Base-by-base conservation (phyloP, 2,329 filamentous ascomycete species). In the Cordyceps javanica region DNA sequence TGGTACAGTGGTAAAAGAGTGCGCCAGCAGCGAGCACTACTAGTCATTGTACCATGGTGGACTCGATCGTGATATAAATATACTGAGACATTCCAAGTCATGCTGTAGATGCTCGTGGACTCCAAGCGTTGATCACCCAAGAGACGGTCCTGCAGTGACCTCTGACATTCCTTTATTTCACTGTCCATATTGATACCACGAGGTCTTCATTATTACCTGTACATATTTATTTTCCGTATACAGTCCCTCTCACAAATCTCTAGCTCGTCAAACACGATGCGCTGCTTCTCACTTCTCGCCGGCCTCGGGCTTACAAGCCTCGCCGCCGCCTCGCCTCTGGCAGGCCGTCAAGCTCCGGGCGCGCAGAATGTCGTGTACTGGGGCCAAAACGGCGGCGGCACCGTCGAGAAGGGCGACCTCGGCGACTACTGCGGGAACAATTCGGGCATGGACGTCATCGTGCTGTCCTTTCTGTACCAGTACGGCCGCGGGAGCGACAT, bases 401-500 rank as follows among this genome's bases (percentile, higher is more conserved):
- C 67, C 4, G 62, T 68, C 30, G 70, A 72, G 60, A 70, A 72
- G 60, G 71, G 72, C 41, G 68, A 73, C 60, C 66, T 74, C 51
- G 63, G 66, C 44, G 55, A 64, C 5, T 76, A 76, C 65, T 77
- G 74, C 60, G 69, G 65, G 11, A 59, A 67, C 0, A 63, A 65
- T 9, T 60, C 73, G 1, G 73, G 73, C 14, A 72, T 77, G 46
- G 72, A 77, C 60, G 69, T 77, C 39, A 63, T 78, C 34, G 73
- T 76, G 1, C 66, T 78, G 7, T 66, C 74, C 19, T 77, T 77
- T 61, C 60, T 78, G 7, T 75, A 73, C 62, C 53, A 68, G 30
- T 77, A 65, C 55, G 72, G 72, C 25, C 30, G 25, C 28, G 68
- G 66, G 54, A 62, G 63, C 28, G 64, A 60, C n/a, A 72, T 74